Evolutionary conservation across 495 filamentous ascomycete genomes (phyloP), one percentile per base, ranked within the genome.

Genomic region (Penicillium malachiteum): DNA sequence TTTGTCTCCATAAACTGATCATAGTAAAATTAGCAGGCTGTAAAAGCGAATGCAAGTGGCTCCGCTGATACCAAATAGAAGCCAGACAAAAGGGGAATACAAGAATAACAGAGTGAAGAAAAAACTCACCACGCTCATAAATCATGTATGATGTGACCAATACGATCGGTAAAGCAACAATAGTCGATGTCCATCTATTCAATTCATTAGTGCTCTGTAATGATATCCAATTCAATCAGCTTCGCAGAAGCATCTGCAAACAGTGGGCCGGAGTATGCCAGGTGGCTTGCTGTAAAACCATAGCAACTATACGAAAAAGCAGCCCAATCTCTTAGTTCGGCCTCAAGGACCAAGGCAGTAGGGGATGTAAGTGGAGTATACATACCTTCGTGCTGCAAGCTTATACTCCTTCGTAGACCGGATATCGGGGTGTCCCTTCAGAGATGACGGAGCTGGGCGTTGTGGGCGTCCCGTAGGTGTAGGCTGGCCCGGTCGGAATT

Each of bases 161-260:
- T 63, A 81, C 70, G 48, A 80, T 79, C 37, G 67, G 80, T 17
- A 82, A 72, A 1, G 76, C 80, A 3, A 83, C 81, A 58, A 79
- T 81, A 17, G 76, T 72, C 14, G 77, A 77, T 43, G 59, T 78
- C 51, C 72, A 81, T 37, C 75, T 82, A 38, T 59, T 48, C 8
- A 13, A 55, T 5, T 43, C 7, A 21, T 49, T 10, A n/a, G 42
- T 60, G 43, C 57, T 47, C 21, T 35, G 16, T 16, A 21, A 9
- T 33, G 10, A 18, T 35, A 56, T 41, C 21, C 21, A 26, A 26
- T 26, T 1, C 21, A 26, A 26, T 26, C 21, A 26, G 21, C 21
- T 26, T 26, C 21, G 21, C 21, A 26, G 5, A 46, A 41, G 34
- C n/a, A n/a, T 40, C n/a, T 30, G 3, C 30, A 13, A 54, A 6